phyloP scores from a whole-genome alignment of 2,329 filamentous ascomycete genomes.

The Gyromitra esculenta region DNA sequence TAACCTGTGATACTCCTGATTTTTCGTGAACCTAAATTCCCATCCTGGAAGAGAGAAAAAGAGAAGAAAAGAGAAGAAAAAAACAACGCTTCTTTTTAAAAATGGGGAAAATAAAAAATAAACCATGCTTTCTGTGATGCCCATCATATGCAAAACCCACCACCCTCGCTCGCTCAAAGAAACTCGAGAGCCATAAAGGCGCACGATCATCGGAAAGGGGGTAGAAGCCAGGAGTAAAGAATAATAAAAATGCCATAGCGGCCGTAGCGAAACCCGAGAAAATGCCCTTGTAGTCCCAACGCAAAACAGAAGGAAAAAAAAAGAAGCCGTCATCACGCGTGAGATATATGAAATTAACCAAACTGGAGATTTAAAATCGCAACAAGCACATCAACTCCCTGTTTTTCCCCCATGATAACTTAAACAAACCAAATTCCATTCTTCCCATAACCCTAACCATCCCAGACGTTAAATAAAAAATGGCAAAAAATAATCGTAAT shows the following conservation, averaged over 20 bases:
- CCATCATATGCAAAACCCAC: conserved; percentile 7
- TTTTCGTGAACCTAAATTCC: conserved; percentile 15
- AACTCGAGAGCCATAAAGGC: conserved; percentile 4
- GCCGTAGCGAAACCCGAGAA: conserved; percentile 3
- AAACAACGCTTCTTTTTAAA: conserved; percentile 17
- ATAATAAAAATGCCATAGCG: conserved; percentile 4
- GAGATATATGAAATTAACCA: not conserved
- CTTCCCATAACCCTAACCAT: conserved; percentile 33
- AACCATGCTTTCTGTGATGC: conserved; percentile 15
- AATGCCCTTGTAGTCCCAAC: conserved; percentile 20
- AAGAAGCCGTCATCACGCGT: conserved; percentile 21
- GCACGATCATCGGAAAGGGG: not conserved
- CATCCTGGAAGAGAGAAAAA: not conserved
- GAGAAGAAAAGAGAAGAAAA: not conserved
- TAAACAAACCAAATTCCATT: conserved; percentile 28
- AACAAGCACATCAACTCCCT: conserved; percentile 42
- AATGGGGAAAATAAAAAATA: not conserved
- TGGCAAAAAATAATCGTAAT: conserved; percentile 19
- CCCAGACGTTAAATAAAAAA: conserved; percentile 25
- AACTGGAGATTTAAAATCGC: conserved; percentile 25
- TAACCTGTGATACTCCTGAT: conserved; percentile 16
- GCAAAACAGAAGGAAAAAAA: conserved; percentile 1
- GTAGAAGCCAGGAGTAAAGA: not conserved
- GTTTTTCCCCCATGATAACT: conserved; percentile 34
- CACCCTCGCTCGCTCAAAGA: not conserved